Conservation (phyloP, 495 filamentous ascomycete genomes). For the Glutinoglossum americanum region DNA sequence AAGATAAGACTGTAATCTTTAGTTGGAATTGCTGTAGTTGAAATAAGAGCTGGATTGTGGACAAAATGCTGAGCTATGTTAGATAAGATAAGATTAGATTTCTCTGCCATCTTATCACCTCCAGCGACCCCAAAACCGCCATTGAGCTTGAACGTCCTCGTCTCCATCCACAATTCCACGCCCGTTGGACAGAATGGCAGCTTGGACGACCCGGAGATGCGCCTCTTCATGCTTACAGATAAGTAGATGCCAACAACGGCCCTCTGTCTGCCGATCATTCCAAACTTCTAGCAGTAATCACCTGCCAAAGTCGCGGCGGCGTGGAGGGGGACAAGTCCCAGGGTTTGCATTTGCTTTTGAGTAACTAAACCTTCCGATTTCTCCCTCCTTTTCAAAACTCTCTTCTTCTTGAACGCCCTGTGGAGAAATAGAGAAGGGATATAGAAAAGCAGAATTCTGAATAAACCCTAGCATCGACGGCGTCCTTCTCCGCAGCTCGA, state of each 20-base stretch:
- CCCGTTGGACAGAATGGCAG: not conserved
- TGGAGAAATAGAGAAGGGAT: not conserved
- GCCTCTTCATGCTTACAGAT: not conserved
- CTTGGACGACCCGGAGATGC: not conserved
- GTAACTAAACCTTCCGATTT: constrained; percentile 24
- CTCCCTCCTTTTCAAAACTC: not conserved
- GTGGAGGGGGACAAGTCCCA: constrained; percentile 15
- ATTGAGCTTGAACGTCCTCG: no score
- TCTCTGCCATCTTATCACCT: no score
- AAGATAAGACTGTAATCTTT: no score
- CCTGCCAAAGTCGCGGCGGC: not conserved
- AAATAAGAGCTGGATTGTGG: no score
- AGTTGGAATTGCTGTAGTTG: no score
- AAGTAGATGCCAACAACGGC: not conserved
- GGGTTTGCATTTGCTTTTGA: constrained; percentile 73
- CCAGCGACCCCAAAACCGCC: no score
- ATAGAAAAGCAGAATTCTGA: not conserved
- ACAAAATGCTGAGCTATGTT: no score
- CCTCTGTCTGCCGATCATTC: constrained; percentile 4
- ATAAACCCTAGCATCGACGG: constrained; percentile 59
- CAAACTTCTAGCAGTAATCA: not conserved
- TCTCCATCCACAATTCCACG: no score
- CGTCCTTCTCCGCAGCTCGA: constrained; percentile 70
- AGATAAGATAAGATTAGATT: no score
- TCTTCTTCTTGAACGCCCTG: not conserved